Evolutionary conservation across 1,284 basidiomycete genomes (phyloP).

Genomic region (Apiotrichum montevideense): DNA sequence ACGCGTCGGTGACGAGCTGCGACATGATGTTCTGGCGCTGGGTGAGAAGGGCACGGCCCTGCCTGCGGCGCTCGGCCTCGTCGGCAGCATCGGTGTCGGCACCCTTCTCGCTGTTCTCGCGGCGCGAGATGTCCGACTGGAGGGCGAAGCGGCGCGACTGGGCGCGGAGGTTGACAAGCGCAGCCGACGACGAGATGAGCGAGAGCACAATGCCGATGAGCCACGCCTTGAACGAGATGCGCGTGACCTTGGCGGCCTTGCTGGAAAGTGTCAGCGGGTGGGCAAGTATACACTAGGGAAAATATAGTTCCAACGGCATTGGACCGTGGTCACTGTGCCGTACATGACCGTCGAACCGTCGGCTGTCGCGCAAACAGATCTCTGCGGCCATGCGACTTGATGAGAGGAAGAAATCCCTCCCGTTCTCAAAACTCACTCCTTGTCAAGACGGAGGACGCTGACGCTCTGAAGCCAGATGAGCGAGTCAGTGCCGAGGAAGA

Average conservation of each 20-base stretch:
- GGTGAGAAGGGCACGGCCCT: conserved; percentile 42
- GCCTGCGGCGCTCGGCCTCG: conserved; percentile 38
- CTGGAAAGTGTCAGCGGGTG: conserved; percentile 47
- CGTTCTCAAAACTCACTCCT: conserved; percentile 31
- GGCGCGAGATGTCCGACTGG: conserved; percentile 27
- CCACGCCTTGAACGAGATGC: conserved; percentile 82
- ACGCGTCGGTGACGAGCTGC: conserved; percentile 44
- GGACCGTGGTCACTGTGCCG: too few species aligned
- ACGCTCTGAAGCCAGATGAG: conserved; percentile 75
- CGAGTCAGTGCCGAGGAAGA: conserved; percentile 77
- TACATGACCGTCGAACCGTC: too few species aligned
- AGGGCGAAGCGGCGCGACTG: conserved; percentile 42
- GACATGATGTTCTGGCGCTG: conserved; percentile 42
- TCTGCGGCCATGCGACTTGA: too few species aligned
- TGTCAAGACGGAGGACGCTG: conserved; percentile 60
- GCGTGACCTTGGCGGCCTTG: conserved; percentile 61
- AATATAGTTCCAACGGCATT: too few species aligned
- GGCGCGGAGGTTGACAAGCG: conserved; percentile 43
- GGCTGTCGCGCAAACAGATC: too few species aligned
- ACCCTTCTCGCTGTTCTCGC: conserved; percentile 26
- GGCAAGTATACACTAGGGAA: neutral
- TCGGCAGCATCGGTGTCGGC: conserved; percentile 27
- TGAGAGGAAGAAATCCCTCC: too few species aligned
- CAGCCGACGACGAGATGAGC: conserved; percentile 53
- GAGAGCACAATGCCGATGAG: conserved; percentile 77